Base-by-base conservation (phyloP, 192 early-diverging fungal species). In the Coemansia sp. region DNA sequence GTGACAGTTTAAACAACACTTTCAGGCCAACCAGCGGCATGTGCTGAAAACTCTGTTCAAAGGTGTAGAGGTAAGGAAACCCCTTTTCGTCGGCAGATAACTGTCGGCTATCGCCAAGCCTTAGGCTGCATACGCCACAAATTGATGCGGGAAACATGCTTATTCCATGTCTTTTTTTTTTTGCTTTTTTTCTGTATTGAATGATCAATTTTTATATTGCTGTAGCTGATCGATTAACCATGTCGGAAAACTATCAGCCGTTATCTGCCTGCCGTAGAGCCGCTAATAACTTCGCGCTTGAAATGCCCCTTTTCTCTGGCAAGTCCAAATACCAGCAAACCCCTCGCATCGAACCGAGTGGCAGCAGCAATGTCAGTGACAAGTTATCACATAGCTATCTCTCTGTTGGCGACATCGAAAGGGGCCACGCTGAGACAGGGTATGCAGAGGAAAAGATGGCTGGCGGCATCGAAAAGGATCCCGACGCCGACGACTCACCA, bases 401-500 rank as follows among this genome's bases (percentile, higher is more conserved):
- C 10, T 14, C 6, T 30, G 30, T 10, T 21, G 57, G 57, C 34
- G 57, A 59, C 18, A 59, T 59, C 15, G 57, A 59, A 38, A 59
- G 24, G 18, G 57, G 57, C 8, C 0, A 38, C 16, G 12, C 7
- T 2, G 18, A 38, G 23, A 21, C 24, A 4, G 57, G 2, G 18
- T n/a, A 38, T 46, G 15, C 15, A 14, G 57, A 8, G 6, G 35
- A 34, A 26, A 8, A 21, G 34, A 38, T 14, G 34, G 34, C 38
- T n/a, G 57, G 57, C 9, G 18, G 24, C 5, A 38, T 14, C n/a
- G 57, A 59, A 59, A 59, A 34, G 33, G 57, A 59, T 38, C 7
- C 8, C 18, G 53, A 63, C 9, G 62, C 67, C 5, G 84, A 85
- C 14, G 84, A 78, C 62, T 81, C 76, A 63, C 91, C 91, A 23